phyloP scores from a whole-genome alignment of 441 rosid species.

The Jatropha podagrica region DNA sequence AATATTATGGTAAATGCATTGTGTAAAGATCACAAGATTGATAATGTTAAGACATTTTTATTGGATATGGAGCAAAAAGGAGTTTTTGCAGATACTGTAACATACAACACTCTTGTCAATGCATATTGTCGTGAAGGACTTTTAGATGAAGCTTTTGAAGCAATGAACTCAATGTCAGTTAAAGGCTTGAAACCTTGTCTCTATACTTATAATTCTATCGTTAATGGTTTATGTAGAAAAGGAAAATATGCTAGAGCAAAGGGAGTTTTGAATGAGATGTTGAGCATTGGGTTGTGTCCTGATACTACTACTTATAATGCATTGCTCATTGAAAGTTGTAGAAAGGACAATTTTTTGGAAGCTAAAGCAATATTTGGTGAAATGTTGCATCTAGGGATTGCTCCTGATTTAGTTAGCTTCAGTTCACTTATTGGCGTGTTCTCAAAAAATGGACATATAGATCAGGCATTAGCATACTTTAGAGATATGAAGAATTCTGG shows the following conservation, averaged over 20 bases:
- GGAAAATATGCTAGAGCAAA: constrained; percentile 57
- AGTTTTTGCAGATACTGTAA: constrained; percentile 60
- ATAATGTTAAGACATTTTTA: constrained; percentile 44
- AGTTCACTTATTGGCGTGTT: constrained; percentile 64
- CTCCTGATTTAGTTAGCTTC: constrained; percentile 73
- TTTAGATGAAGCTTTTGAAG: constrained; percentile 59
- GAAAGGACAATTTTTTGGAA: constrained; percentile 49
- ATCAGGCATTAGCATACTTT: constrained; percentile 55
- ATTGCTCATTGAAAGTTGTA: constrained; percentile 62
- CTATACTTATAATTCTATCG: constrained; percentile 62
- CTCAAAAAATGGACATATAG: constrained; percentile 53
- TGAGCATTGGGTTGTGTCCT: constrained; percentile 51
- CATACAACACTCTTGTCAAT: constrained; percentile 63
- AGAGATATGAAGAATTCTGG: constrained; percentile 51
- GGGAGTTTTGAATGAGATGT: constrained; percentile 60
- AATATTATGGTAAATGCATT: constrained; percentile 88
- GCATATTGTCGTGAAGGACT: constrained; percentile 66
- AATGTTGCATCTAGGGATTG: constrained; percentile 45
- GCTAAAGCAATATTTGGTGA: constrained; percentile 50
- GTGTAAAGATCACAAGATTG: constrained; percentile 68
- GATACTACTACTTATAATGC: constrained; percentile 68
- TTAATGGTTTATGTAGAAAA: constrained; percentile 60
- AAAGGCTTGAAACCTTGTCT: constrained; percentile 69
- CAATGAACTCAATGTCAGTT: constrained; percentile 53
- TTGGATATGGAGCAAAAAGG: constrained; percentile 55